These are phyloP conservation scores for Corylus avellana DNA, from an alignment of 306 rosid genomes.

Conservation along the genomic window DNA sequence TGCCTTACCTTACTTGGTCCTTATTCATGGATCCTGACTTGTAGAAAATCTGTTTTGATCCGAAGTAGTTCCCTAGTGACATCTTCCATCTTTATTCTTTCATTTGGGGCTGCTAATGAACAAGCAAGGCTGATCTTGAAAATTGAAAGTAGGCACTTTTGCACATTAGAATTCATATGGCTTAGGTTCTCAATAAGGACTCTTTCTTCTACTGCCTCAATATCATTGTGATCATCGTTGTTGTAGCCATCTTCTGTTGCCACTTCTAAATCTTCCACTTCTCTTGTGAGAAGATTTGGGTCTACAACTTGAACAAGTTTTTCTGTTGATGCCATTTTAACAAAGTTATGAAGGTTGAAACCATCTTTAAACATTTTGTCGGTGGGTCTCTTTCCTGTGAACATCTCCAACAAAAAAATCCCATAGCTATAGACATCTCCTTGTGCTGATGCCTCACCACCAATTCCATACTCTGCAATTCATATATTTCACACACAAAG, in stretches of 20 bases:
- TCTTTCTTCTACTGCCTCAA: neutral
- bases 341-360: constrained; percentile 24
- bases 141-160: neutral
- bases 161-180: neutral
- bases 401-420: constrained; percentile 37
- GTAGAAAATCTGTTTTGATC: too few relatives aligned
- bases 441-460: constrained; percentile 16
- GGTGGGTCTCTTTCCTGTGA: constrained; percentile 28
- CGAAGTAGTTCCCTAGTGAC: constrained; percentile 22
- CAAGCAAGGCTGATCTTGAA: too few relatives aligned
- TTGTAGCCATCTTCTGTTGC: neutral
- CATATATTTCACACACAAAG: neutral
- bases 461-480: neutral
- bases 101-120: too few relatives aligned
- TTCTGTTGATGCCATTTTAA: constrained; percentile 25
- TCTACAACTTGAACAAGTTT: constrained; percentile 33
- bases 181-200: neutral
- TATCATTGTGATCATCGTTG: neutral
- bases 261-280: neutral
- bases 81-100: constrained; percentile 24
- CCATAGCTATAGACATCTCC: constrained; percentile 47
- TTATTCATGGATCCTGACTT: too few relatives aligned
- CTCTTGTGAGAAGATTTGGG: constrained; percentile 25
- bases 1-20: too few relatives aligned
- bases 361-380: constrained; percentile 28